These are phyloP conservation scores for Talaromyces amestolkiae DNA, from an alignment of 2,329 filamentous ascomycete species.

Conservation along the genomic window DNA sequence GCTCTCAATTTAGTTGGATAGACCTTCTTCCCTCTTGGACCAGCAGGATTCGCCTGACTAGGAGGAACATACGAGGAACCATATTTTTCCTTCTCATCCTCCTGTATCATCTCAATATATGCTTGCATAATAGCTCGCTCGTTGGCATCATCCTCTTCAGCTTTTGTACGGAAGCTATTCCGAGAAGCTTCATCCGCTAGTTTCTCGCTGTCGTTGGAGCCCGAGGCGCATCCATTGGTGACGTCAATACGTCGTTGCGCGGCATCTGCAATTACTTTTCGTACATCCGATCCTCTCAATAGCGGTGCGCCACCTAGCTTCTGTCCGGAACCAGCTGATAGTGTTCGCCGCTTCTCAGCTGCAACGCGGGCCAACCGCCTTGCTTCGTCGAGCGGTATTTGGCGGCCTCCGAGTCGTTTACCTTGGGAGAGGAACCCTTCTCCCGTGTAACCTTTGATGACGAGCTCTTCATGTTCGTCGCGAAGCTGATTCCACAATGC, in stretches of 20 bases:
- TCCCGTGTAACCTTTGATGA: constrained; percentile 81
- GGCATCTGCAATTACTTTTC: constrained; percentile 69
- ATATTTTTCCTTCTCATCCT: constrained; percentile 66
- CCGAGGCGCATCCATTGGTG: constrained; percentile 72
- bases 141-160: constrained; percentile 85
- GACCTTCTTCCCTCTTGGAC: constrained; percentile 38
- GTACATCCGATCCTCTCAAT: constrained; percentile 64
- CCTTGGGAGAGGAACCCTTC: constrained; percentile 82
- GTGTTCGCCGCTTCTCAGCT: constrained; percentile 65
- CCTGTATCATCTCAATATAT: constrained; percentile 79
- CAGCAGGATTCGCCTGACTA: constrained; percentile 53
- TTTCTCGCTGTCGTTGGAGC: constrained; percentile 63
- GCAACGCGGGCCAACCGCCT: constrained; percentile 70
- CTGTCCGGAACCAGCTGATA: constrained; percentile 64
- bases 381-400: constrained; percentile 69
- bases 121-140: constrained; percentile 82
- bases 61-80: constrained; percentile 56
- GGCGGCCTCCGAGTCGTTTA: constrained; percentile 65
- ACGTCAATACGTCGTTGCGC: constrained; percentile 66
- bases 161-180: constrained; percentile 77
- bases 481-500: constrained; percentile 85
- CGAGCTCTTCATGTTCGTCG: constrained; percentile 74
- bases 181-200: constrained; percentile 65
- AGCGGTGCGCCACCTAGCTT: constrained; percentile 65
- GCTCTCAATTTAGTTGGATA: constrained; percentile 25